Base-by-base conservation (phyloP, 352 stramenopile species). In the Phytophthora tentaculata region DNA sequence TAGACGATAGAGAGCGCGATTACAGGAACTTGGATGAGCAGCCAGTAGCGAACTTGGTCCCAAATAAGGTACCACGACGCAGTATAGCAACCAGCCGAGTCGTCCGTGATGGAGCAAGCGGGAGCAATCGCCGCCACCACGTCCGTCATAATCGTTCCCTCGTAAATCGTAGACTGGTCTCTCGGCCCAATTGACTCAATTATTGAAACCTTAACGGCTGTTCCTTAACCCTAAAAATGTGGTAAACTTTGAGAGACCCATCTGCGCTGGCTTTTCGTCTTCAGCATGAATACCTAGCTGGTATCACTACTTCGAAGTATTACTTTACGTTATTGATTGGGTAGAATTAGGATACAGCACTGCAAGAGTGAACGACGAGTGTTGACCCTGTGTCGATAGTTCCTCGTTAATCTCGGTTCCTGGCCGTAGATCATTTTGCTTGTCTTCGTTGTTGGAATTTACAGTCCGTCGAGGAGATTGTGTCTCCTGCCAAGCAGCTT, bases 31-130 rank as follows among this genome's bases (percentile, higher is more conserved):
- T 96, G 88, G 37, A 94, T 77, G 23, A 94, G 83, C 64, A 90
- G 67, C 83, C 83, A 96, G 55, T 86, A 89, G 55, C 83, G 86
- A 19, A 94, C 63, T 65, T 96, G 88, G 71, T 88, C 80, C 76
- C 86, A 90, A 17, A 94, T 76, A 58, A 96, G 81, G 64, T 83
- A 85, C 88, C 88, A 96, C 28, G 85, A 91, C 3, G 88, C 88
- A 56, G 86, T 92, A 70, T 87, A 96, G 71, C 88, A 96, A 13
- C 61, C 69, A 0, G 76, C 67, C 22, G 71, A 78, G 56, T 71
- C 60, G 72, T 90, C 61, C 10, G 84, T 82, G 69, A 96, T 79
- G 41, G 67, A 77, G 60, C 88, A 95, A 7, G 80, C 83, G 5
- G 69, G 47, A 19, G 23, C 35, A 17, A 74, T 61, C 13, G 63